These are phyloP conservation scores for Roridomyces roridus DNA, from an alignment of 768 basidiomycete species.

Conservation along the genomic window DNA sequence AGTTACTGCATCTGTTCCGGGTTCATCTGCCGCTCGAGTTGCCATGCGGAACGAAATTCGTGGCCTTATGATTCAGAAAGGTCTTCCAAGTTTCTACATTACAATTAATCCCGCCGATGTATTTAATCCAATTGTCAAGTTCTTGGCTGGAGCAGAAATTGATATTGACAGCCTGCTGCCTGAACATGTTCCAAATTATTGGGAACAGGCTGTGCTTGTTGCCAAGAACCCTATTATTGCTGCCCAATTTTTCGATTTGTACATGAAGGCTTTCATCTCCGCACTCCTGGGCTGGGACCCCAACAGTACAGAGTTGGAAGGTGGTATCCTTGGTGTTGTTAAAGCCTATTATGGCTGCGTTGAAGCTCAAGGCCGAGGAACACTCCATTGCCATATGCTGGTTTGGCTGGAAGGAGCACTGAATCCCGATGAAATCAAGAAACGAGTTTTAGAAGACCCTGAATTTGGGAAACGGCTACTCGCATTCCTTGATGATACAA, in stretches of 20 bases:
- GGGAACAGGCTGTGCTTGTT: constrained; percentile 7
- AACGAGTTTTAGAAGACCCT: background rate
- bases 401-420: constrained; percentile 10
- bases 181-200: background rate
- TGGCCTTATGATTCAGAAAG: constrained; percentile 12
- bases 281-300: constrained; percentile 3
- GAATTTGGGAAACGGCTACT: constrained; percentile 5
- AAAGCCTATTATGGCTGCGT: constrained; percentile 17
- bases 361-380: constrained; percentile 16
- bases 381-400: constrained; percentile 15
- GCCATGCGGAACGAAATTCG: constrained; percentile 5
- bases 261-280: constrained; percentile 18
- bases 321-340: constrained; percentile 2
- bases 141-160: constrained; percentile 18
- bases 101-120: too few relatives aligned
- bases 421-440: constrained; percentile 13
- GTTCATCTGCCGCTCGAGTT: constrained; percentile 5
- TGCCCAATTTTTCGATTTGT: constrained; percentile 21
- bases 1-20: background rate
- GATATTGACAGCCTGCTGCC: background rate
- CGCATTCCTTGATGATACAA: constrained; percentile 14
- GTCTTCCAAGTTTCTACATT: constrained; percentile 12
- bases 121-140: constrained; percentile 9
- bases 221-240: constrained; percentile 18
- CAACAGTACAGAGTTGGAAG: background rate